Evolutionary conservation across 2,329 filamentous ascomycete genomes (phyloP).

Genomic region (Ambrosiella xylebori): DNA sequence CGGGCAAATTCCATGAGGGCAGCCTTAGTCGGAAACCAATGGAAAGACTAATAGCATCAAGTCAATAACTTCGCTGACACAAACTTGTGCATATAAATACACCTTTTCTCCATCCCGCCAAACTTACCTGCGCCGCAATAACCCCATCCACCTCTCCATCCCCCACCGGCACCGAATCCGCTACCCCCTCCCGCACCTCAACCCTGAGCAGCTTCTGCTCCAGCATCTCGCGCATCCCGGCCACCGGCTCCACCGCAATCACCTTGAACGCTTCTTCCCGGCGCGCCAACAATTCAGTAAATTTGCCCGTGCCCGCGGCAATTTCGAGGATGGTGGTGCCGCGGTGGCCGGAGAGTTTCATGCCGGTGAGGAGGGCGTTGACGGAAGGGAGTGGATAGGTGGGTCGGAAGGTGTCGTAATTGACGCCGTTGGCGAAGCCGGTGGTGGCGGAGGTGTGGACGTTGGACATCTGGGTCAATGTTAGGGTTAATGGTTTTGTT

Average conservation of each 20-base stretch:
- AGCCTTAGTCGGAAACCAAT: conserved; percentile 33
- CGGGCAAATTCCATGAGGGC: conserved; percentile 50
- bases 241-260: conserved; percentile 46
- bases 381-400: conserved; percentile 49
- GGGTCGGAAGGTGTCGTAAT: conserved; percentile 52
- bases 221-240: conserved; percentile 45
- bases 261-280: conserved; percentile 43
- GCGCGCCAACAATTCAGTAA: conserved; percentile 44
- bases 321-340: conserved; percentile 42
- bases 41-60: conserved; percentile 27
- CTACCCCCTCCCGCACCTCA: conserved; percentile 38
- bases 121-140: conserved; percentile 48
- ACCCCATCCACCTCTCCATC: conserved; percentile 46
- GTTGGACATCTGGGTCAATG: not conserved
- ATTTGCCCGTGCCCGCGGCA: conserved; percentile 53
- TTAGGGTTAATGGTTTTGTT: not conserved
- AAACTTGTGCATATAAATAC: not conserved
- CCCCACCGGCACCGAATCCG: conserved; percentile 36
- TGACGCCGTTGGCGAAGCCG: conserved; percentile 46
- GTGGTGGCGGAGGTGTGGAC: conserved; percentile 36
- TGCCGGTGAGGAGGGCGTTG: conserved; percentile 35
- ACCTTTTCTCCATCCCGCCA: not conserved
- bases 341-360: conserved; percentile 31
- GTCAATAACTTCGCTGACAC: not conserved
- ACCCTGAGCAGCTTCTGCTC: conserved; percentile 34